Evolutionary conservation across 2,329 filamentous ascomycete genomes (phyloP), one percentile per base, ranked within the genome.

Genomic region (Cercospora berteroae): DNA sequence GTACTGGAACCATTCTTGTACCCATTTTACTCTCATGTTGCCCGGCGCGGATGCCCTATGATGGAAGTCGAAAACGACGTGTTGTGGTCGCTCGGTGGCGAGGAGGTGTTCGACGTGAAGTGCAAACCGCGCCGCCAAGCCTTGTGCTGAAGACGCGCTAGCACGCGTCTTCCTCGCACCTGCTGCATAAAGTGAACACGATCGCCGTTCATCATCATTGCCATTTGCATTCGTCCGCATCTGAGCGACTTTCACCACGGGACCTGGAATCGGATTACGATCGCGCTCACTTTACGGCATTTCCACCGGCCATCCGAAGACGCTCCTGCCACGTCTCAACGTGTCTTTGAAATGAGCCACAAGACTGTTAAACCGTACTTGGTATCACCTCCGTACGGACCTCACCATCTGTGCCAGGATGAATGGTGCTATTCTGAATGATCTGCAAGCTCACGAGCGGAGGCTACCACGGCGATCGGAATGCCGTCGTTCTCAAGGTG

Each of bases 11-110:
- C 50, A 67, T 71, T 29, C 66, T 64, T 36, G 48, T 52, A 56
- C 71, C 72, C 73, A 75, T 76, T 25, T 63, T 70, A 36, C 23
- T 56, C 44, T 62, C 70, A 72, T 70, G 13, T 66, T 67, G 67
- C n/a, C 33, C 39, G 29, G 20, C 2, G 25, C 5, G 36, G 36
- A 42, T 42, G 16, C 16, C 16, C 36, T n/a, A 42, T 8, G 36
- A 2, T 42, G 36, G 6, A n/a, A 42, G 2, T n/a, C 2, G 36
- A 42, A 8, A 31, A 31, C 29, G 29, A 9, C 29, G 36, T 42
- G 16, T 42, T 42, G 36, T 42, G 36, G 16, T 42, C 36, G 36
- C 16, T 42, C 16, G 36, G 36, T 42, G 36, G 36, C 16, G 36
- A 42, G 6, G 5, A n/a, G 7, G 36, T 42, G 16, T 42, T 42